These are phyloP conservation scores for Trametes villosa DNA, from an alignment of 768 basidiomycete genomes.

Conservation along the genomic window DNA sequence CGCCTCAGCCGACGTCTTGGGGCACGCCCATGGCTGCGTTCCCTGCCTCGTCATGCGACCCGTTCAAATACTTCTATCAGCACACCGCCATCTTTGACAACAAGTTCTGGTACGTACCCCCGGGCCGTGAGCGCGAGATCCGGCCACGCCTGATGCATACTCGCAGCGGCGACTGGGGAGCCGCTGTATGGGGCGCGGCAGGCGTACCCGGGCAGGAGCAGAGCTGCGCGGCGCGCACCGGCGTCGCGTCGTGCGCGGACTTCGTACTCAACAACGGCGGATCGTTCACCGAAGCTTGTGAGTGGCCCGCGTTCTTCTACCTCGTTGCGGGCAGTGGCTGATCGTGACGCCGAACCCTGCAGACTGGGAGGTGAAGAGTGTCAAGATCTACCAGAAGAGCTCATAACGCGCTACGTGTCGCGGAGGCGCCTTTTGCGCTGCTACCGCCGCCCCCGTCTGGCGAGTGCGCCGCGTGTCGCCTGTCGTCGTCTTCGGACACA, in stretches of 20 bases:
- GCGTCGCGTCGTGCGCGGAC: constrained; percentile 76
- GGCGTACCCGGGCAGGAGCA: constrained; percentile 85
- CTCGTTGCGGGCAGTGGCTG: neutral
- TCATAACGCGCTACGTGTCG: constrained; percentile 15
- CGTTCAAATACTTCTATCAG: constrained; percentile 76
- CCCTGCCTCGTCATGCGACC: constrained; percentile 75
- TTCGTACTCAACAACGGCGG: constrained; percentile 77
- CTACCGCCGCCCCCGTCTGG: too few species aligned
- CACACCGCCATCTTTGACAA: constrained; percentile 86
- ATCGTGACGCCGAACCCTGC: too few species aligned
- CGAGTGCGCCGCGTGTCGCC: too few species aligned
- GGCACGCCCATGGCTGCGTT: constrained; percentile 78
- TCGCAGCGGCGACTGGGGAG: constrained; percentile 87
- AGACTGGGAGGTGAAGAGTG: constrained; percentile 85
- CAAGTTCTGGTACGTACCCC: constrained; percentile 68
- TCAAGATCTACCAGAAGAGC: constrained; percentile 68
- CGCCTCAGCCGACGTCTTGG: constrained; percentile 81
- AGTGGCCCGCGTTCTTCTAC: constrained; percentile 37
- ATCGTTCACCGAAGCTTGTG: constrained; percentile 78
- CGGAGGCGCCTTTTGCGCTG: neutral
- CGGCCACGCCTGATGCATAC: too few species aligned
- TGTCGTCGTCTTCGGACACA: too few species aligned
- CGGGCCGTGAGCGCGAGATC: constrained; percentile 1
- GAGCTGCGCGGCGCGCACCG: constrained; percentile 85
- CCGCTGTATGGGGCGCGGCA: constrained; percentile 69